Evolutionary conservation across 202 grass and related monocot genomes (phyloP).

Genomic region (Alloteropsis angusta): DNA sequence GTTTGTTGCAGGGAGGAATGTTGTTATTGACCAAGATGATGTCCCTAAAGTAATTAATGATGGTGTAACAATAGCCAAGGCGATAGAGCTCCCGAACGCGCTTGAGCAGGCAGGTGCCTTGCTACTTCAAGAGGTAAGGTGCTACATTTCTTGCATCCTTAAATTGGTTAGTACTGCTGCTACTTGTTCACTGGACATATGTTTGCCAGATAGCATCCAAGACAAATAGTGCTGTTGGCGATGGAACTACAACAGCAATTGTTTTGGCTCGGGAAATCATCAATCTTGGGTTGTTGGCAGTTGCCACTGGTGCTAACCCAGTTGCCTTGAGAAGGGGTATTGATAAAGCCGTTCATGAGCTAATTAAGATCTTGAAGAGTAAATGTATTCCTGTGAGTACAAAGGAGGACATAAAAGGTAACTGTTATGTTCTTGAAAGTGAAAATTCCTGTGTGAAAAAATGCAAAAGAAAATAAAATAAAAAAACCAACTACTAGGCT

Average conservation of each 20-base stretch:
- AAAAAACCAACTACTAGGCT: background rate
- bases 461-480: background rate
- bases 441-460: background rate
- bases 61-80: constrained; percentile 81
- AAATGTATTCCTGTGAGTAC: constrained; percentile 57
- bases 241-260: constrained; percentile 90
- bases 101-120: constrained; percentile 76
- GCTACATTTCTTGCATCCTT: background rate
- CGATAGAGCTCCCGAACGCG: constrained; percentile 66
- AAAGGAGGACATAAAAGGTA: constrained; percentile 93
- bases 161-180: background rate
- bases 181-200: constrained; percentile 13
- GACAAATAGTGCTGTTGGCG: constrained; percentile 69
- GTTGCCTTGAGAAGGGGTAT: constrained; percentile 88
- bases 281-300: constrained; percentile 74
- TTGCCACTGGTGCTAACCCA: constrained; percentile 69
- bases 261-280: constrained; percentile 87
- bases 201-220: constrained; percentile 64
- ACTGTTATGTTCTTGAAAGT: constrained; percentile 10
- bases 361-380: constrained; percentile 54
- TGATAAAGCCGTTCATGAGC: constrained; percentile 68
- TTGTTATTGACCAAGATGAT: constrained; percentile 76
- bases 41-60: constrained; percentile 92
- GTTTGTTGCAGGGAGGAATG: constrained; percentile 76
- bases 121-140: constrained; percentile 71